Percentiles rank a stretch among this genome's conserved stretches.
Conservation (phyloP, 495 filamentous ascomycete genomes). For the Neohortaea acidophila region DNA sequence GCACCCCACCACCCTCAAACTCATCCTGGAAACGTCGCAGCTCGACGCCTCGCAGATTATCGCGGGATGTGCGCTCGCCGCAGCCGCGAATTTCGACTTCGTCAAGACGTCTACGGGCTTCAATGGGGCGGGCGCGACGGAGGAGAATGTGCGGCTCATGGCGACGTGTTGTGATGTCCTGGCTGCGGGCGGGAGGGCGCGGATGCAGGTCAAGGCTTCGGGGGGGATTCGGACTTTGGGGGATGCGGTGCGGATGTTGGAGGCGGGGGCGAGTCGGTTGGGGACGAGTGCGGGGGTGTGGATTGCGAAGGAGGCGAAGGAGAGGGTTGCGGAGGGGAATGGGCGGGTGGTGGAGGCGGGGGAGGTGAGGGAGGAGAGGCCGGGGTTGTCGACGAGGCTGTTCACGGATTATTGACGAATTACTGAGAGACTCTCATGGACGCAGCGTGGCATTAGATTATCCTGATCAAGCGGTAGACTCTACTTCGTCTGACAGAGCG, state of each 20-base stretch:
- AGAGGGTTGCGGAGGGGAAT: slow-evolving; percentile 12
- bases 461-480: no score
- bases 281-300: slow-evolving; percentile 44
- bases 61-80: slow-evolving; percentile 41
- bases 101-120: slow-evolving; percentile 62
- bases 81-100: slow-evolving; percentile 46
- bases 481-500: slow-evolving; percentile 6
- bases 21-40: slow-evolving; percentile 52
- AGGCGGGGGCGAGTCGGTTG: slow-evolving; percentile 50
- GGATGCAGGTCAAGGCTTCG: slow-evolving; percentile 48
- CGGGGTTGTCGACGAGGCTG: slow-evolving; percentile 20
- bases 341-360: slow-evolving; percentile 4
- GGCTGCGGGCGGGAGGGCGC: slow-evolving; percentile 8
- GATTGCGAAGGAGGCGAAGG: slow-evolving; percentile 37
- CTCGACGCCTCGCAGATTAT: slow-evolving; percentile 41
- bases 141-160: slow-evolving; percentile 45
- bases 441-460: no score
- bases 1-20: slow-evolving; percentile 38
- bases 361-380: slow-evolving; percentile 14
- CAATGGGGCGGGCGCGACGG: slow-evolving; percentile 41
- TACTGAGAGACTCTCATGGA: no score
- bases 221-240: slow-evolving; percentile 43
- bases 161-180: slow-evolving; percentile 26
- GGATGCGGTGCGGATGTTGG: slow-evolving; percentile 41
- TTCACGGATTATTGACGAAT: slow-evolving; percentile 25